Base-by-base conservation (phyloP, 768 basidiomycete species). In the Suillus paluster region DNA sequence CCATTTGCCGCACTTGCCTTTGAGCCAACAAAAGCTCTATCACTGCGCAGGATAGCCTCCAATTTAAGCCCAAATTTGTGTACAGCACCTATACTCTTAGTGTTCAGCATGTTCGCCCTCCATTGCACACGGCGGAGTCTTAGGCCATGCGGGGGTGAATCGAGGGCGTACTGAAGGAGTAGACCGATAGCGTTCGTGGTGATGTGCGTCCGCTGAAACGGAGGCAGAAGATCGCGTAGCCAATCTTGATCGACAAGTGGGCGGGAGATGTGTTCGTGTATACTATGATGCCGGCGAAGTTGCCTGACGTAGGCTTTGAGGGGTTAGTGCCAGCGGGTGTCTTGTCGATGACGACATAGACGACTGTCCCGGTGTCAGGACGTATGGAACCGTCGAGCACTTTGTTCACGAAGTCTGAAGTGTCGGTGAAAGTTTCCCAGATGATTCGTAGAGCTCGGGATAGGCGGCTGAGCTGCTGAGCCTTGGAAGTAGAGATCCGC, bases 181-280 rank as follows among this genome's bases (percentile, higher is more conserved):
- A 86, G 67, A 0, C 83, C 84, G 15, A 80, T 72, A 1, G 82
- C 81, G 63, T 84, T 83, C 5, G 86, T 81, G 3, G 86, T 80
- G 36, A 90, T 82, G 64, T 90, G 86, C 0, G 86, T 90, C 17
- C 85, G 78, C 61, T 89, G 88, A 69, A 87, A 91, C 1, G 68
- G 70, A 1, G 87, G 85, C 1, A 86, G 72, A 44, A 85, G 50
- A 86, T 74, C 39, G 87, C 74, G 64, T 77, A 79, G 11, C 84
- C 86, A 38, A 90, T 79, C 66, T 91, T 88, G 6, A 80, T 79
- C 25, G 68, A 71, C 12, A 85, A 76, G 61, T 85, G 68, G 5
- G 49, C 58, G 3, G 78, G 63, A 9, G 76, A 79, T 5, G 82
- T 75, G 64, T 84, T 80, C 55, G 85, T 68, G 62, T 84, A 77